Evolutionary conservation across 2,329 filamentous ascomycete genomes (phyloP), one percentile per base, ranked within the genome.

Genomic region (Penicillium psychrosexuale): DNA sequence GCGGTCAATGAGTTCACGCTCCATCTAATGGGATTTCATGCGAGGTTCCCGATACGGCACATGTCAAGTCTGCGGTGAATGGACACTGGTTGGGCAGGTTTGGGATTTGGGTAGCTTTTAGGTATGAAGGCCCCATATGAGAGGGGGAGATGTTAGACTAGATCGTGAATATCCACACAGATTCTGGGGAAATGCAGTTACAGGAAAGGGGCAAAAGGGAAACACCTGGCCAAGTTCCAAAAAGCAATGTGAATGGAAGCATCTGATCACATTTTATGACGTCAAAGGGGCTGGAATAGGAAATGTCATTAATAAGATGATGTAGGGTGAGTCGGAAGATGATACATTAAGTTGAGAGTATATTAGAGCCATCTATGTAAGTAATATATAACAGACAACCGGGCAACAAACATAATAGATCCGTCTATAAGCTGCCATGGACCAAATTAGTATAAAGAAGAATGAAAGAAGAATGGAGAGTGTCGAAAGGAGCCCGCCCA

Each of bases 1-100:
- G 51, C 51, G 51, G 51, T 53, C 50, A 53, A 53, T 47, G 27
- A 36, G 30, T 17, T 42, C 36, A 48, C 47, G 22, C 30, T 50
- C 36, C 30, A 47, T 31, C 8, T 27, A 47, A 48, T 30, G 30
- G 38, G 11, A 36, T 19, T 39, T 52, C 28, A 50, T 53, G 50
- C 50, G 36, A 47, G 15, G 8, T 19, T 42, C 34, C 43, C 30
- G 30, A 47, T 47, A 34, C 30, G 15, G 38, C 13, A 24, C 51
- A 53, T 42, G 44, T 48, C 36, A 42, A 34, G 51, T 15, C 34
- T 37, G 22, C 22, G 28, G 9, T 39, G 15, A 40, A 40, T 38
- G 43, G 30, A 27, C 33, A 33, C 12, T 28, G 17, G 51, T 48
- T 40, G 44, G 51, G 51, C 30, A 31, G 47, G 17, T 33, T 50